These are phyloP conservation scores for Lactarius sp. DNA, from an alignment of 768 basidiomycete species.

Conservation along the genomic window DNA sequence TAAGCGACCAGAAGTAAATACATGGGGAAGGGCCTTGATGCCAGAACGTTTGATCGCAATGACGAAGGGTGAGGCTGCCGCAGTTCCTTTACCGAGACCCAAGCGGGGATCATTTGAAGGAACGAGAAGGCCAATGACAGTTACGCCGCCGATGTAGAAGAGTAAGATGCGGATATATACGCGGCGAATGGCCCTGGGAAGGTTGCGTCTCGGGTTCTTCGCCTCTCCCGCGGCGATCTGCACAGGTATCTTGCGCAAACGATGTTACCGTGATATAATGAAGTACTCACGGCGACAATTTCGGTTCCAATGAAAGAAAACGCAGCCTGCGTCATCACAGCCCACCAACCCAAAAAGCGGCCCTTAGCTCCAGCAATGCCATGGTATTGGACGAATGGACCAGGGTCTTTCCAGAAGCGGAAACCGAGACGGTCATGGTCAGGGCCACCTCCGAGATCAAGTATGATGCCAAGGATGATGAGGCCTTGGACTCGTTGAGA, in stretches of 20 bases:
- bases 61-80: constrained; percentile 82
- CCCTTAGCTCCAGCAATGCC: constrained; percentile 65
- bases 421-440: constrained; percentile 66
- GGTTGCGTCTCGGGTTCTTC: constrained; percentile 73
- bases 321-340: constrained; percentile 79
- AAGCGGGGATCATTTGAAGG: constrained; percentile 62
- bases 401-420: constrained; percentile 84
- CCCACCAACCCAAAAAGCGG: constrained; percentile 70
- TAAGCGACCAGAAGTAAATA: constrained; percentile 36
- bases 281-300: constrained; percentile 73
- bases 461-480: constrained; percentile 54
- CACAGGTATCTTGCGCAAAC: not conserved
- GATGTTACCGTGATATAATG: too few species aligned
- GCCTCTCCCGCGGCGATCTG: constrained; percentile 88
- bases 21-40: constrained; percentile 79
- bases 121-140: constrained; percentile 79
- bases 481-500: constrained; percentile 37
- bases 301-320: constrained; percentile 95
- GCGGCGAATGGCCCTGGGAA: constrained; percentile 54
- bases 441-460: constrained; percentile 89
- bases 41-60: constrained; percentile 84
- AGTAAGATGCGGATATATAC: constrained; percentile 77
- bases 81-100: constrained; percentile 48
- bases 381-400: constrained; percentile 74
- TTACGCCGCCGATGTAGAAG: constrained; percentile 60